phyloP scores from a whole-genome alignment of 2,329 filamentous ascomycete species.

The Microdochium trichocladiopsis region DNA sequence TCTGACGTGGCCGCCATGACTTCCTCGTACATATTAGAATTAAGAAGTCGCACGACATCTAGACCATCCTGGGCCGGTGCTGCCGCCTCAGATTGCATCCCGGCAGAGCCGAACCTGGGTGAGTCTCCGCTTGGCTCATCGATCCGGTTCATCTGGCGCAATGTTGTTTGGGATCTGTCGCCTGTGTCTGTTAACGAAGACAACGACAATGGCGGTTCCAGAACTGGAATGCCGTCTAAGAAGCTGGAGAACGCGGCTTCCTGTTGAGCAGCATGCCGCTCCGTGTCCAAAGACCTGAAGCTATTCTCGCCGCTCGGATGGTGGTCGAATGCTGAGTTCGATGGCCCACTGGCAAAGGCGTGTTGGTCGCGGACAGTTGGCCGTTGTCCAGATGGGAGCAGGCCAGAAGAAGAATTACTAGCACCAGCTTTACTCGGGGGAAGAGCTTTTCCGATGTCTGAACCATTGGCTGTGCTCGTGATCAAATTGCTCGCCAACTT shows the following conservation, averaged over 20 bases:
- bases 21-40: slow-evolving; percentile 11
- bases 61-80: slow-evolving; percentile 13
- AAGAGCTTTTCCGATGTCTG: neutral
- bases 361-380: neutral
- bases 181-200: neutral
- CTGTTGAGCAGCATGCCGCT: slow-evolving; percentile 18
- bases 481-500: neutral
- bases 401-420: neutral
- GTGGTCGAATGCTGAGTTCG: neutral
- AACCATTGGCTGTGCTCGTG: neutral
- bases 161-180: too few species aligned
- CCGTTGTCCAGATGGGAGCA: neutral
- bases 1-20: slow-evolving; percentile 8
- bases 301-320: neutral
- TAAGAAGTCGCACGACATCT: slow-evolving; percentile 17
- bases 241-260: slow-evolving; percentile 29
- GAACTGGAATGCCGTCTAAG: slow-evolving; percentile 14
- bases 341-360: neutral
- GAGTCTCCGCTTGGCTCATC: too few species aligned
- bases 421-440: neutral
- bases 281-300: slow-evolving; percentile 6
- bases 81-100: neutral
- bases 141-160: too few species aligned
- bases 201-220: neutral
- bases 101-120: neutral